These are phyloP conservation scores for Arachis stenosperma DNA, from an alignment of 306 rosid genomes.

Conservation along the genomic window DNA sequence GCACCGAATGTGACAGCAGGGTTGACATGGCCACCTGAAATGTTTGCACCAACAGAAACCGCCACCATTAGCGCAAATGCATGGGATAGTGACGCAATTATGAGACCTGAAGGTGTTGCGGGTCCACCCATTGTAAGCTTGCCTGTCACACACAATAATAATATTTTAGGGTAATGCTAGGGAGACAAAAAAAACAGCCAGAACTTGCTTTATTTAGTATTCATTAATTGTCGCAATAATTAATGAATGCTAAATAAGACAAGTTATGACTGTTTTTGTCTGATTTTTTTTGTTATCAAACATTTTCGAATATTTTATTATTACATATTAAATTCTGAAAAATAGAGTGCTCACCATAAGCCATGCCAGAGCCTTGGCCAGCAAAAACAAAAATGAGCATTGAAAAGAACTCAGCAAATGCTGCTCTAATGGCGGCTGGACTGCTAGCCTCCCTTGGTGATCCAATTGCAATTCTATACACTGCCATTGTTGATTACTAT, in stretches of 20 bases:
- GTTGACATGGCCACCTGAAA: constrained; percentile 85
- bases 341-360: constrained; percentile 53
- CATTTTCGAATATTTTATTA: too few relatives aligned
- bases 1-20: constrained; percentile 84
- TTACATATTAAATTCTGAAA: neutral
- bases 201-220: too few relatives aligned
- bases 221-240: too few relatives aligned
- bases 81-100: constrained; percentile 69
- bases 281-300: too few relatives aligned
- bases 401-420: constrained; percentile 76
- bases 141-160: constrained; percentile 24
- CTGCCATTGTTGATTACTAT: constrained; percentile 42
- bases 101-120: constrained; percentile 58
- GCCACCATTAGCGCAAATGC: constrained; percentile 79
- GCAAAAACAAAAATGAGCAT: constrained; percentile 82
- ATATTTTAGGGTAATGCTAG: too few relatives aligned
- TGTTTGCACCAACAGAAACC: constrained; percentile 78
- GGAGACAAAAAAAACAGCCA: too few relatives aligned
- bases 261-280: too few relatives aligned
- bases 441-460: constrained; percentile 72
- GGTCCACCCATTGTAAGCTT: constrained; percentile 39
- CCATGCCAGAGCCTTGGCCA: constrained; percentile 88
- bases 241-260: too few relatives aligned
- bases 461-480: constrained; percentile 65
- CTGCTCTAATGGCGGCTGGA: constrained; percentile 78